Conservation (phyloP, 495 filamentous ascomycete genomes). For the Daldinia vernicosa region DNA sequence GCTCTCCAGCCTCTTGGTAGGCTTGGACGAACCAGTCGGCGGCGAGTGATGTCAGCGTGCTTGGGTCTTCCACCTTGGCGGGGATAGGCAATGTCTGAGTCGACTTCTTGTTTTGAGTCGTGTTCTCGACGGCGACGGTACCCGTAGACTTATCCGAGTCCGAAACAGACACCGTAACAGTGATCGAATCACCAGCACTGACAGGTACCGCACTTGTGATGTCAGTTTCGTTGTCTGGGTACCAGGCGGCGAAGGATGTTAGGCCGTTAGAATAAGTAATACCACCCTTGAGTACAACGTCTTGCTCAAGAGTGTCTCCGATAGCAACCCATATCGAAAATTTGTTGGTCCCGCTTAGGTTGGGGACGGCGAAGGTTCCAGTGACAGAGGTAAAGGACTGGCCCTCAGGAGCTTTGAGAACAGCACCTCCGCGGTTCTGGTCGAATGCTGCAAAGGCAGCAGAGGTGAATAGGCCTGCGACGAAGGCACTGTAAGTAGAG, state of each 20-base stretch:
- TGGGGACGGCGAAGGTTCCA: conserved; percentile 13
- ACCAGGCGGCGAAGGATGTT: conserved; percentile 11
- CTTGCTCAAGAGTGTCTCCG: conserved; percentile 16
- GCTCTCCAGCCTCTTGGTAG: conserved; percentile 16
- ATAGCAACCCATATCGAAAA: conserved; percentile 21
- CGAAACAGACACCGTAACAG: neutral
- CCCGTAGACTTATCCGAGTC: conserved; percentile 3
- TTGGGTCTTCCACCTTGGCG: neutral
- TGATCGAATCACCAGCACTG: conserved; percentile 6
- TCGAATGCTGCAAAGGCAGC: conserved; percentile 15
- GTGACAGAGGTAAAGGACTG: conserved; percentile 9
- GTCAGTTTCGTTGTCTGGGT: conserved; percentile 6
- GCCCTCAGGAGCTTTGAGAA: conserved; percentile 14
- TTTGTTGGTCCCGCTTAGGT: conserved; percentile 9
- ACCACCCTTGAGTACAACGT: conserved; percentile 13
- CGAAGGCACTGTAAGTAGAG: neutral
- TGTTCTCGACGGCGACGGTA: conserved; percentile 13
- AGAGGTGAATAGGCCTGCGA: conserved; percentile 1
- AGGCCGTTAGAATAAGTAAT: conserved; percentile 14
- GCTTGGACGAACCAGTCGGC: conserved; percentile 25
- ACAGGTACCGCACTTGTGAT: conserved; percentile 7
- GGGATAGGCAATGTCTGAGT: conserved; percentile 13
- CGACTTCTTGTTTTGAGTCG: conserved; percentile 7
- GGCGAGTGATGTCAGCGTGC: neutral
- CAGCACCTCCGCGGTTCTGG: conserved; percentile 20